Percentiles rank a stretch among this genome's conserved stretches.
Evolutionary conservation across 768 basidiomycete genomes (phyloP).

Genomic region (Chlorophyllum brunneum): DNA sequence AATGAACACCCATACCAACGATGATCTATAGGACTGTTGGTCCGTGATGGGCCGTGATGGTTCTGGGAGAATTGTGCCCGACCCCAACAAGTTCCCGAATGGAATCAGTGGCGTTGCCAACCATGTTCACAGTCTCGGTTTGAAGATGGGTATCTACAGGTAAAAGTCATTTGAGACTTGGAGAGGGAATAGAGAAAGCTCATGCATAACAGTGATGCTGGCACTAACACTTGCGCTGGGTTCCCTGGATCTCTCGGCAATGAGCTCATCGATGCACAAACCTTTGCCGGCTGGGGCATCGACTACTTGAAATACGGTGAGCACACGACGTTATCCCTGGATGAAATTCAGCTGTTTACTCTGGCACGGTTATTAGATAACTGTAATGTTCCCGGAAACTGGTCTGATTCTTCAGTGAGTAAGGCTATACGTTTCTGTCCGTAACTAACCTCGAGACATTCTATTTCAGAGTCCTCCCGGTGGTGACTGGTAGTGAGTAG

Average conservation of each 20-base stretch:
- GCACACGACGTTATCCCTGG: conserved; percentile 6
- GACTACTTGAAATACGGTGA: conserved; percentile 58
- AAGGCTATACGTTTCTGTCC: background rate
- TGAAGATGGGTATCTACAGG: conserved; percentile 53
- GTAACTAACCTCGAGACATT: background rate
- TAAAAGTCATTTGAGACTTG: conserved; percentile 9
- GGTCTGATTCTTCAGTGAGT: conserved; percentile 40
- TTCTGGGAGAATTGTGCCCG: conserved; percentile 41
- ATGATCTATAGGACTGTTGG: conserved; percentile 44
- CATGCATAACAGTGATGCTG: conserved; percentile 40
- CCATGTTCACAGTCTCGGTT: conserved; percentile 41
- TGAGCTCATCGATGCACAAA: conserved; percentile 46
- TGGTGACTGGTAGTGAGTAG: conserved; percentile 47
- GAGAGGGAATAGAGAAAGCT: no score
- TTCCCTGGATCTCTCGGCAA: conserved; percentile 53
- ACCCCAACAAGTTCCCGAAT: conserved; percentile 49
- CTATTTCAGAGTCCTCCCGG: conserved; percentile 27
- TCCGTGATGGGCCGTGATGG: conserved; percentile 34
- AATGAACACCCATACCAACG: background rate
- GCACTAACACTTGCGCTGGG: conserved; percentile 48
- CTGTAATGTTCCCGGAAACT: conserved; percentile 49
- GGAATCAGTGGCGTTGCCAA: conserved; percentile 43
- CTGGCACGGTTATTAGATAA: conserved; percentile 33
- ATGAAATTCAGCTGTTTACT: background rate
- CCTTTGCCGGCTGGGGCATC: conserved; percentile 51